Conservation (phyloP, 73 alveolate genomes). For the Stentor coeruleus region DNA sequence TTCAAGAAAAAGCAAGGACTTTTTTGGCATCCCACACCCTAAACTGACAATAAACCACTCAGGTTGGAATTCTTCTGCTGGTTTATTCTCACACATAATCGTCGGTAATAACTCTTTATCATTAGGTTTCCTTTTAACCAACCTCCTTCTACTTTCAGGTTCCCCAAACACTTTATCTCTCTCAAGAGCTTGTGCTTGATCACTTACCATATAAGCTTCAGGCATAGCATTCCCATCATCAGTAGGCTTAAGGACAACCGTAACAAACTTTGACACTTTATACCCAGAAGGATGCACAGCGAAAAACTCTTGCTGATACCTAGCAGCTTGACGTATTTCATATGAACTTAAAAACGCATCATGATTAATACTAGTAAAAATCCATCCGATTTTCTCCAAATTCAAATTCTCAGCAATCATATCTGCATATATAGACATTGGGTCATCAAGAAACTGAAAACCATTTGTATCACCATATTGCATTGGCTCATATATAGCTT, state of each 20-base stretch:
- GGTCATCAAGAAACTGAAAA: conserved; percentile 77
- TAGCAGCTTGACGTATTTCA: conserved; percentile 93
- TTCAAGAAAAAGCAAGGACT: conserved; percentile 76
- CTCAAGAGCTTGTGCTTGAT: conserved; percentile 93
- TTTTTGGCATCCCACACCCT: conserved; percentile 64
- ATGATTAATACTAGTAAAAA: conserved; percentile 92
- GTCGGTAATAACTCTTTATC: conserved; percentile 92
- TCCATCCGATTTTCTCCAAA: conserved; percentile 97
- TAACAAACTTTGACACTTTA: conserved; percentile 81
- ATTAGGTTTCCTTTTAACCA: conserved; percentile 82
- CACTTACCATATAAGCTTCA: conserved; percentile 98
- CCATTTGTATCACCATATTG: conserved; percentile 91
- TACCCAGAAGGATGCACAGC: conserved; percentile 94
- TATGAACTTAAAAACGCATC: conserved; percentile 89
- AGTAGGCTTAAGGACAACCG: conserved; percentile 63
- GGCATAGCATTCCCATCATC: conserved; percentile 71
- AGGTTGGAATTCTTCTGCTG: conserved; percentile 96
- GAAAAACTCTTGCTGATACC: conserved; percentile 77
- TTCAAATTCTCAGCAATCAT: conserved; percentile 83
- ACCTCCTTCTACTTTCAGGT: conserved; percentile 74
- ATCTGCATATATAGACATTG: conserved; percentile 63
- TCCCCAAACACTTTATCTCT: conserved; percentile 89
- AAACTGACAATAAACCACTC: conserved; percentile 93
- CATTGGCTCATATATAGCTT: conserved; percentile 97
- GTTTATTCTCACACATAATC: conserved; percentile 87